Evolutionary conservation across 768 basidiomycete genomes (phyloP), one percentile per base, ranked within the genome.

Genomic region (Rhizopogon salebrosus): DNA sequence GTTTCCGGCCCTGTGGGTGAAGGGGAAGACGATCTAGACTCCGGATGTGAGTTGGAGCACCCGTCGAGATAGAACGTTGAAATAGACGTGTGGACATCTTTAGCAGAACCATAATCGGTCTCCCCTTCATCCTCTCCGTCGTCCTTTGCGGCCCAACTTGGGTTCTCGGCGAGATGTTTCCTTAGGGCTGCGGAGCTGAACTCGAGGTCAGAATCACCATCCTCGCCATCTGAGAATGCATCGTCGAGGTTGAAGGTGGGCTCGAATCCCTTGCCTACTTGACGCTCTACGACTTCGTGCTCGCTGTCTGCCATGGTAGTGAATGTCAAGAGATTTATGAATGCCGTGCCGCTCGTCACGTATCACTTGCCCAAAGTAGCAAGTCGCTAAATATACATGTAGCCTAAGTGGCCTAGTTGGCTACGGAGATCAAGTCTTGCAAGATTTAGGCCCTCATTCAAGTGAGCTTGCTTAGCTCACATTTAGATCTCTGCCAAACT

Each of bases 101-200:
- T 67, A 18, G 62, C 58, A 37, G 72, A 69, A 35, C 67, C 70
- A 51, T 69, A 69, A 18, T 69, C 66, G 8, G 65, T 63, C n/a
- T 64, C 55, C 27, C 57, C 57, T 3, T 55, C 59, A 20, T 35
- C 57, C 13, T 64, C 59, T 35, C 71, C 63, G 26, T 66, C 61
- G 27, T 70, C 65, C 64, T 63, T 70, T 69, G 48, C 59, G 61
- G 23, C 22, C 69, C 64, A 46, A 72, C 67, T 70, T 58, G 74
- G 66, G 56, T 75, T 75, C 62, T 73, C 79, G 42, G 79, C 77
- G 45, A 89, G 65, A 52, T 87, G 85, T 51, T 78, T 70, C 29
- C 86, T 80, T 52, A 89, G 76, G n/a, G 75, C 72, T 40, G 79
- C 79, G 3, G 81, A 72, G 16, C 74, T 80, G 72, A 90, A 87